A percentile compares a stretch with the other conserved stretches of the same genome.
Conservation (phyloP, 2,329 filamentous ascomycete species). For the Fusarium veterinarium region DNA sequence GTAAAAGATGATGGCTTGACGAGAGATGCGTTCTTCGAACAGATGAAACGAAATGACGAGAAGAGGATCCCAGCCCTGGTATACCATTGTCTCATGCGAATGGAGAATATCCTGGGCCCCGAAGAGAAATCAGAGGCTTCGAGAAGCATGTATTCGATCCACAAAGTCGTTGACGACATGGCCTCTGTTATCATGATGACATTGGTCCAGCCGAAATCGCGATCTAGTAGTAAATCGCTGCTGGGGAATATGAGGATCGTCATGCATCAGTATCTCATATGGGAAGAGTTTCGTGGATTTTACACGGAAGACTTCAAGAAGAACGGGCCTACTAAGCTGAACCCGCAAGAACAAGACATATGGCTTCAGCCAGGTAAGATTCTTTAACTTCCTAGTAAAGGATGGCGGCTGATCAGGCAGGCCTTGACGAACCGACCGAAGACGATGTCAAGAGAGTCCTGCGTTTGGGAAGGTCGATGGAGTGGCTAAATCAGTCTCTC, state of each 20-base stretch:
- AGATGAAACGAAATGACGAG: neutral
- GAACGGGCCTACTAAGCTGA: neutral
- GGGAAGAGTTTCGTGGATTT: neutral
- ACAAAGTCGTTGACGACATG: neutral
- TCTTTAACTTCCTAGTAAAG: accelerated
- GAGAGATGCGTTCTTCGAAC: neutral
- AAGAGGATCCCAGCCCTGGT: neutral
- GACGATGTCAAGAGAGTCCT: neutral
- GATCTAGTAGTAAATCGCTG: neutral
- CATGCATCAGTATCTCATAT: neutral
- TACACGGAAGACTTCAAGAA: neutral
- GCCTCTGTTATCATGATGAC: neutral
- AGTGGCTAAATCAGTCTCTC: neutral
- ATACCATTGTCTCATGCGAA: neutral
- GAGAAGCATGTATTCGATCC: neutral
- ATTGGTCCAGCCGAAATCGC: accelerated
- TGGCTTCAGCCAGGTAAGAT: neutral
- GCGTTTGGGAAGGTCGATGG: accelerated
- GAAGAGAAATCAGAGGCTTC: neutral
- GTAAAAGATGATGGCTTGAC: neutral
- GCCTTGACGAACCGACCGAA: neutral
- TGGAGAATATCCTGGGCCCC: neutral
- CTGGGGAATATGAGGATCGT: neutral
- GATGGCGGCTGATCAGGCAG: accelerated
- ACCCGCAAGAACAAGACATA: neutral